A percentile compares a stretch with the other conserved stretches of the same genome.
Conservation (phyloP, 805 yeast genomes). For the Pachysolen tannophilus region DNA sequence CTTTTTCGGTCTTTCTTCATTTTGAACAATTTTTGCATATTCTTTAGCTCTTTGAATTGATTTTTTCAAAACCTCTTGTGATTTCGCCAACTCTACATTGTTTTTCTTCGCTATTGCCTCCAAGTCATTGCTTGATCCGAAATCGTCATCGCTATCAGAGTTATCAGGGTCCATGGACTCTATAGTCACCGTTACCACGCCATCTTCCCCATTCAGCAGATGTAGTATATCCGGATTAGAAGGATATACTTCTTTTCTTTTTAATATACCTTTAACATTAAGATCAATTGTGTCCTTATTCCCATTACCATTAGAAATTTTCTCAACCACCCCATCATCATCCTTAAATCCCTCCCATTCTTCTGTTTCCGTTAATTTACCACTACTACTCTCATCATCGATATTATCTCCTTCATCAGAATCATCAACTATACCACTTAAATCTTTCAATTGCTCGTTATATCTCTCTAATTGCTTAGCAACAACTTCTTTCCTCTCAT, state of each 20-base stretch:
- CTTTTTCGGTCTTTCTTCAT: conserved; percentile 19
- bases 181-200: conserved; percentile 42
- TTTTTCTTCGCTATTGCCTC: conserved; percentile 50
- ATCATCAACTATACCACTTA: conserved; percentile 16
- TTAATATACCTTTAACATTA: conserved; percentile 34
- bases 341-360: conserved; percentile 18
- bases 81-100: conserved; percentile 60
- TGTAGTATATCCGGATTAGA: conserved; percentile 12
- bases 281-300: conserved; percentile 10
- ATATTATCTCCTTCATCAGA: conserved; percentile 24
- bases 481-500: conserved; percentile 60
- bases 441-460: conserved; percentile 33
- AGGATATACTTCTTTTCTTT: conserved; percentile 31
- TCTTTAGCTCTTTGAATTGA: conserved; percentile 75
- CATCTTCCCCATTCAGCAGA: conserved; percentile 25
- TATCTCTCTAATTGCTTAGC: conserved; percentile 55
- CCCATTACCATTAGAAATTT: conserved; percentile 12
- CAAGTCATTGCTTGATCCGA: too few species aligned
- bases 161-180: conserved; percentile 46
- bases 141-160: too few species aligned
- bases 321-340: conserved; percentile 16
- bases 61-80: conserved; percentile 62
- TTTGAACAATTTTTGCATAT: conserved; percentile 54
- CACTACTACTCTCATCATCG: conserved; percentile 9
- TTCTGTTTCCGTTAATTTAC: conserved; percentile 16